Conservation (phyloP, 257 asterid genomes). For the Solanum dulcamara region DNA sequence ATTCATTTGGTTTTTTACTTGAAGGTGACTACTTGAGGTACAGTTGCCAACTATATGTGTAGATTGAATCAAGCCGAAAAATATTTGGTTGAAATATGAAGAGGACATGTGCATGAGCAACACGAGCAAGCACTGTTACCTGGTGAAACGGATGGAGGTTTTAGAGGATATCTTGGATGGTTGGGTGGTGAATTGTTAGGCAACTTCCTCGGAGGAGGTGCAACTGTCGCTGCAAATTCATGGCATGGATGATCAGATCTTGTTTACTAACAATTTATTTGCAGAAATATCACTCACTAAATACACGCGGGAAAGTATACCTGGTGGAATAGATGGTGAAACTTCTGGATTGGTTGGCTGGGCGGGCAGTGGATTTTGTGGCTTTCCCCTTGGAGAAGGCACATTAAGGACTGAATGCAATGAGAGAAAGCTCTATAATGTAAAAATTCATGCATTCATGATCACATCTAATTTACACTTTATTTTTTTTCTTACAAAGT, state of each 20-base stretch:
- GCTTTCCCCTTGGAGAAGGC: background rate
- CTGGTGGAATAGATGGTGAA: constrained; percentile 1
- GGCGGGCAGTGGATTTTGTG: background rate
- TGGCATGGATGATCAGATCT: background rate
- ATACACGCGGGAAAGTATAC: background rate
- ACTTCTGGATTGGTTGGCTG: background rate
- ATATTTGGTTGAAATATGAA: background rate
- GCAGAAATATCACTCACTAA: background rate
- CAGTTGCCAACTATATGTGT: background rate
- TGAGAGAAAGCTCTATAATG: background rate
- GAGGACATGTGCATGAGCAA: background rate
- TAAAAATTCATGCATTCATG: background rate
- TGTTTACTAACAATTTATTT: background rate
- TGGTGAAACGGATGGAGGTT: constrained; percentile 54
- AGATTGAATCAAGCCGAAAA: background rate
- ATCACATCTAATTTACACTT: background rate
- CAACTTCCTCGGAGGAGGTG: constrained; percentile 29
- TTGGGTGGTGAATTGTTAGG: constrained; percentile 21
- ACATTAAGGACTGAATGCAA: background rate
- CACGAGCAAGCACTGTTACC: constrained; percentile 25
- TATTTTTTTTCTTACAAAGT: background rate
- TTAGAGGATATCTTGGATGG: constrained; percentile 17
- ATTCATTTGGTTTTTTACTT: background rate
- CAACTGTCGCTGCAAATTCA: constrained; percentile 11
- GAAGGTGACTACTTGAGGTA: background rate